Percentiles rank a stretch among this genome's conserved stretches.
These are phyloP conservation scores for Ocimum tenuiflorum DNA, from an alignment of 257 asterid species.

Conservation along the genomic window DNA sequence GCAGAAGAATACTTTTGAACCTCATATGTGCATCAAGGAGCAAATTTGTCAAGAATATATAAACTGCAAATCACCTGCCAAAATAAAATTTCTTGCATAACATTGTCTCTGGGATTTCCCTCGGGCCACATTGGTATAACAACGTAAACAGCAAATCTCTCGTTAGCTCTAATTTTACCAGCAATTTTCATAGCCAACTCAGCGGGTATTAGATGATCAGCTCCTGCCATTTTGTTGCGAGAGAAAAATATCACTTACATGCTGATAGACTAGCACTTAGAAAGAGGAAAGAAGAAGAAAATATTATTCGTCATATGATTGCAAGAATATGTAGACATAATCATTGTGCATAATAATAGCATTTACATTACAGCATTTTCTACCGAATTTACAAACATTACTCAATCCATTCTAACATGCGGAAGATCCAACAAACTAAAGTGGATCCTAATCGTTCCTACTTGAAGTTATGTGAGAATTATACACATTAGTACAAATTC, in stretches of 20 bases:
- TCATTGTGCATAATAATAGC: background rate
- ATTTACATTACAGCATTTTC: background rate
- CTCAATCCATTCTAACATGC: background rate
- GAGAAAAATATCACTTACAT: conserved; percentile 10
- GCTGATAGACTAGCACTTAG: conserved; percentile 10
- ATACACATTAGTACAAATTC: background rate
- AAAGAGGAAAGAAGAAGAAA: background rate
- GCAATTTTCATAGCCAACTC: conserved; percentile 69
- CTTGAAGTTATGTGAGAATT: background rate
- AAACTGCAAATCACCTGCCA: conserved; percentile 64
- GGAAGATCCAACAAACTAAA: background rate
- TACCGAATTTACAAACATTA: background rate
- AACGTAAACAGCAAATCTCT: conserved; percentile 71
- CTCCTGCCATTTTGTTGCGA: conserved; percentile 43
- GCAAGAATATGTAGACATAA: too few species aligned
- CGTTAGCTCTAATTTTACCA: conserved; percentile 68
- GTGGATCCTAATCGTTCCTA: background rate
- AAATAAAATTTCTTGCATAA: conserved; percentile 83
- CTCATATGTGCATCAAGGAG: background rate
- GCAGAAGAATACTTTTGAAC: too few species aligned
- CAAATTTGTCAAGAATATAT: background rate
- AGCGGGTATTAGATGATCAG: conserved; percentile 84
- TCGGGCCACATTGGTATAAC: conserved; percentile 95
- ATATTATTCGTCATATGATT: background rate
- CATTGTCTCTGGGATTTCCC: conserved; percentile 70